These are phyloP conservation scores for Ganoderma sinense DNA, from an alignment of 1,284 basidiomycete genomes.

Conservation along the genomic window DNA sequence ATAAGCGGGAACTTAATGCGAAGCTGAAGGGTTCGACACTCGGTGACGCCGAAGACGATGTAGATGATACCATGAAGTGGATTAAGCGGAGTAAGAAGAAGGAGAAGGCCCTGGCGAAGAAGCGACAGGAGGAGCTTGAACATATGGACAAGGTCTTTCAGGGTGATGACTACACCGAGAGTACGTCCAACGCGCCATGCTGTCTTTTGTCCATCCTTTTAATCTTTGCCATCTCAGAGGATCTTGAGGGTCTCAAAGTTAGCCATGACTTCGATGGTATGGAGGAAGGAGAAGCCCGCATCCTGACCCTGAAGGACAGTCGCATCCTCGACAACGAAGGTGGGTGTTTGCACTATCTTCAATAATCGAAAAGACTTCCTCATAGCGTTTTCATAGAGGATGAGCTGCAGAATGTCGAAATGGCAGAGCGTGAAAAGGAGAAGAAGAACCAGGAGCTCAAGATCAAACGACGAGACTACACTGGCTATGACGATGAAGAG, in stretches of 20 bases:
- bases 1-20: conserved; percentile 89
- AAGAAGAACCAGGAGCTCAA: conserved; percentile 87
- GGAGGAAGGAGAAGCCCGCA: conserved; percentile 92
- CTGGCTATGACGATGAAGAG: conserved; percentile 97
- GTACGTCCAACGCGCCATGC: conserved; percentile 52
- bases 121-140: conserved; percentile 81
- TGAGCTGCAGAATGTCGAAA: conserved; percentile 93
- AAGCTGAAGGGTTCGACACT: conserved; percentile 92
- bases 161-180: conserved; percentile 80
- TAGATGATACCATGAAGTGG: conserved; percentile 86
- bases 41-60: conserved; percentile 79
- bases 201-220: conserved; percentile 19
- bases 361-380: neutral
- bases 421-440: conserved; percentile 86
- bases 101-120: conserved; percentile 84
- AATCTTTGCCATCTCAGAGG: conserved; percentile 56
- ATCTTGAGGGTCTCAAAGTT: conserved; percentile 94
- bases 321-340: conserved; percentile 94
- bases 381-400: conserved; percentile 71
- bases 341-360: conserved; percentile 34
- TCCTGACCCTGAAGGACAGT: conserved; percentile 96
- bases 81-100: conserved; percentile 88
- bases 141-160: conserved; percentile 81
- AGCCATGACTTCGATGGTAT: conserved; percentile 93
- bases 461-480: conserved; percentile 91